Evolutionary conservation across 2,329 filamentous ascomycete species (phyloP), one percentile per base, ranked within the genome.

Genomic region (Aspergillus eucalypticola): DNA sequence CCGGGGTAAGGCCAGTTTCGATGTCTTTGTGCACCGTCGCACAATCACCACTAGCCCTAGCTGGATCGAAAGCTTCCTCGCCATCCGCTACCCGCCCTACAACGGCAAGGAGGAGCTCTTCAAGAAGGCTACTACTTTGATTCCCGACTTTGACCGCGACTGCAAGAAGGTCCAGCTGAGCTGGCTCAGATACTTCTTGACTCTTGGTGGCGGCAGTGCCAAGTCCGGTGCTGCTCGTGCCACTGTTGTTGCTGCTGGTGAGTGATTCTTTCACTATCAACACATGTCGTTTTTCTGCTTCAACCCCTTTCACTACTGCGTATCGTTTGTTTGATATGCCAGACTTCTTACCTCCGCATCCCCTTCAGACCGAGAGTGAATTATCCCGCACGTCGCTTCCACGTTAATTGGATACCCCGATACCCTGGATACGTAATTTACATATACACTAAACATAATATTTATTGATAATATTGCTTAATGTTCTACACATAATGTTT

Each of bases 1-100:
- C 80, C 87, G 90, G 67, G 92, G 92, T 61, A 87, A 87, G 70
- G 83, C 89, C n/a, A 81, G 77, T 44, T 88, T 88, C 72, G 86
- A 89, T 54, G 79, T 79, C 67, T 89, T 88, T 71, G 84, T 84
- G 1, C 86, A 89, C 69, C 82, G 83, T 17, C 81, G 86, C 39
- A 79, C 81, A 54, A 79, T 88, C 61, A 86, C 84, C 4, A 81
- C 74, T 13, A 88, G 84, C 3, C 86, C 86, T 1, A 73, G 79
- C 51, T 88, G 86, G 86, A 77, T 87, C 58, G 86, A 88, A 70
- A 72, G 77, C 2, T 65, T 87, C 65, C 76, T 88, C 52, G 74
- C 78, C 27, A 77, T 87, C 58, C 78, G 86, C 32, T 88, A 88
- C 71, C 86, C 86, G 8, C 86, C 86, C 2, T 88, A 86, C 67